Evolutionary conservation across 2,329 filamentous ascomycete species (phyloP).

Genomic region (Onygena corvina): DNA sequence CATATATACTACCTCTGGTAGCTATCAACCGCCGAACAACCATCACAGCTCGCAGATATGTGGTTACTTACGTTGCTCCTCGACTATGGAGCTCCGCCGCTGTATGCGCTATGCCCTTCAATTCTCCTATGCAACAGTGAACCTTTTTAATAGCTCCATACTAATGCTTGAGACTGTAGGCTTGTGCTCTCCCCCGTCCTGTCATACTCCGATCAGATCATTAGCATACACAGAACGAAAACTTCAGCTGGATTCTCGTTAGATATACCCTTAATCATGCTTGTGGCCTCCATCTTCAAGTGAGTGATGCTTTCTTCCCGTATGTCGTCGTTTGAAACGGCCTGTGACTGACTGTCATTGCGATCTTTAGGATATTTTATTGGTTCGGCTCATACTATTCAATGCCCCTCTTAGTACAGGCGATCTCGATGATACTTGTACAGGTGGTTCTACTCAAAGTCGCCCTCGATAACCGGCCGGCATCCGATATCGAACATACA

Average conservation of each 20-base stretch:
- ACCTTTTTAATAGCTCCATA: conserved; percentile 12
- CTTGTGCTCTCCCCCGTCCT: conserved; percentile 52
- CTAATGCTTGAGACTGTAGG: conserved; percentile 25
- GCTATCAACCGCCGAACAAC: neutral
- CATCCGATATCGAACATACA: conserved; percentile 31
- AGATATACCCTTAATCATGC: conserved; percentile 57
- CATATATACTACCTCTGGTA: no score
- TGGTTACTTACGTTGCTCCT: conserved; percentile 30
- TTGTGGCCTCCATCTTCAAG: conserved; percentile 53
- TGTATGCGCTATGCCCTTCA: conserved; percentile 26
- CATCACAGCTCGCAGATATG: conserved; percentile 10
- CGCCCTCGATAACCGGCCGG: conserved; percentile 46
- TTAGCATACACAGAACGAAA: conserved; percentile 49
- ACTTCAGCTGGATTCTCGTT: conserved; percentile 53
- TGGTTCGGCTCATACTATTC: conserved; percentile 54
- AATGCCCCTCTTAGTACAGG: conserved; percentile 47
- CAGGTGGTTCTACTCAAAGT: conserved; percentile 50
- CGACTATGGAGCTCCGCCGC: conserved; percentile 39
- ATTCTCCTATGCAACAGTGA: neutral
- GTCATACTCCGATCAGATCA: conserved; percentile 55
- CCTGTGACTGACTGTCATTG: conserved; percentile 8
- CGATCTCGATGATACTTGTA: conserved; percentile 47
- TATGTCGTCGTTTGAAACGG: neutral
- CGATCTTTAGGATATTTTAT: conserved; percentile 46
- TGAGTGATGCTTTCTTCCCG: conserved; percentile 22